Percentiles rank a stretch among this genome's conserved stretches.
Conservation (phyloP, 2,329 filamentous ascomycete species). For the Madurella fahalii region DNA sequence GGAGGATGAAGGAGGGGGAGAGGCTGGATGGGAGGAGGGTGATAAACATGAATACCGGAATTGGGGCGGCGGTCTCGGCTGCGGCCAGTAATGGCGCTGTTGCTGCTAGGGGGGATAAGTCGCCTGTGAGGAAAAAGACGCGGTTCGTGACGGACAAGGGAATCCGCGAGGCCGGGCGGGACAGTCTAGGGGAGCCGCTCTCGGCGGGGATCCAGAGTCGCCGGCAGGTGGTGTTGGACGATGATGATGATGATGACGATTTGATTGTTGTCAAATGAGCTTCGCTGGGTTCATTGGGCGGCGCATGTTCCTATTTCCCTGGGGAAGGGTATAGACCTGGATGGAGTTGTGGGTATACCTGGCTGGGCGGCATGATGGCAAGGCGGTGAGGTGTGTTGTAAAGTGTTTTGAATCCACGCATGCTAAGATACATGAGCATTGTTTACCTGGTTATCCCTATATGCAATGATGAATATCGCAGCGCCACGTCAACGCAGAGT, state of each 20-base stretch:
- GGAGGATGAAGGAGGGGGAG: slow-evolving; percentile 60
- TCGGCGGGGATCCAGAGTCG: slow-evolving; percentile 6
- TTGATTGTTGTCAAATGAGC: slow-evolving; percentile 25
- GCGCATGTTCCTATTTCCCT: no score
- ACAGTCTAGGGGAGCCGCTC: slow-evolving; percentile 57
- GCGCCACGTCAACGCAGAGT: no score
- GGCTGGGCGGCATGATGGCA: no score
- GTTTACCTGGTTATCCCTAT: no score
- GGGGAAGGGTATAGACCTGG: no score
- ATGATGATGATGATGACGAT: slow-evolving; percentile 26
- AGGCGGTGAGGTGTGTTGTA: no score
- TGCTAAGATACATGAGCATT: no score
- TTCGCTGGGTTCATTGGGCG: neutral
- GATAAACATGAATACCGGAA: neutral
- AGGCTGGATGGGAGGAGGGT: slow-evolving; percentile 34
- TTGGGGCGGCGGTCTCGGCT: neutral
- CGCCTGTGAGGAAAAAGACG: slow-evolving; percentile 65
- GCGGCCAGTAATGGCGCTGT: slow-evolving; percentile 27
- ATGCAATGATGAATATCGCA: no score
- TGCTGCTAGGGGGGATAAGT: slow-evolving; percentile 30
- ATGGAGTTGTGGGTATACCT: no score
- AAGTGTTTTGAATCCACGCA: no score
- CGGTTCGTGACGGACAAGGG: slow-evolving; percentile 75
- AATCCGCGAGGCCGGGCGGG: slow-evolving; percentile 70
- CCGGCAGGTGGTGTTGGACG: slow-evolving; percentile 18